Evolutionary conservation across 2,329 filamentous ascomycete species (phyloP).

Genomic region (Mollisiaceae sp.): DNA sequence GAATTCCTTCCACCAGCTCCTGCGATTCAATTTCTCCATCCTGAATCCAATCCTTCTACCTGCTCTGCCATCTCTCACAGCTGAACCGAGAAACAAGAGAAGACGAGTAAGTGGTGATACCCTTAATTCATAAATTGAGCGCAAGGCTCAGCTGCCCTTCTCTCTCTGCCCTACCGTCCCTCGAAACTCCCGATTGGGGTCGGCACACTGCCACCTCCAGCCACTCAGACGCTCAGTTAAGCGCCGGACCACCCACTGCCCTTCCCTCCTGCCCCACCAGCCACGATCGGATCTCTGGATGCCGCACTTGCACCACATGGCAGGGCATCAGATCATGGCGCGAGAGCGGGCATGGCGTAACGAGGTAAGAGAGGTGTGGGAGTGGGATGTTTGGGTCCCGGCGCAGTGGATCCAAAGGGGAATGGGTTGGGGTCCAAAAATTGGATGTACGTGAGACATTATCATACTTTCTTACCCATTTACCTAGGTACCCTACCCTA

Average conservation of each 20-base stretch:
- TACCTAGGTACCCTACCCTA: no score
- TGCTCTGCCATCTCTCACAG: not conserved
- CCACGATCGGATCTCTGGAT: not conserved
- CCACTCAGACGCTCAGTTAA: not conserved
- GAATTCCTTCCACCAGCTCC: not conserved
- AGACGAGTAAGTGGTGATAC: not conserved
- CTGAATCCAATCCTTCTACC: not conserved
- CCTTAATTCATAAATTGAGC: not conserved
- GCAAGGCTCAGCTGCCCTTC: constrained; percentile 1
- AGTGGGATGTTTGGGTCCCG: not conserved
- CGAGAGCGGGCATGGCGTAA: not conserved
- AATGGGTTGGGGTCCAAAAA: constrained; percentile 4
- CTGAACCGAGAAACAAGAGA: not conserved
- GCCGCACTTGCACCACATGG: not conserved
- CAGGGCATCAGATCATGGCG: not conserved
- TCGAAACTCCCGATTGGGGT: not conserved
- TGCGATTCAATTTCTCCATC: not conserved
- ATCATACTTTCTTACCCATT: no score
- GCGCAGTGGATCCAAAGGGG: not conserved
- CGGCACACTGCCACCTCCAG: not conserved
- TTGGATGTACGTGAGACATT: not conserved
- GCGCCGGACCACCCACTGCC: not conserved
- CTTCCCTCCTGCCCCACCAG: not conserved
- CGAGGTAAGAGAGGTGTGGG: not conserved
- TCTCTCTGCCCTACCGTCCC: not conserved